These are phyloP conservation scores for Fusarium tuaranense DNA, from an alignment of 2,329 filamentous ascomycete genomes.

Conservation along the genomic window DNA sequence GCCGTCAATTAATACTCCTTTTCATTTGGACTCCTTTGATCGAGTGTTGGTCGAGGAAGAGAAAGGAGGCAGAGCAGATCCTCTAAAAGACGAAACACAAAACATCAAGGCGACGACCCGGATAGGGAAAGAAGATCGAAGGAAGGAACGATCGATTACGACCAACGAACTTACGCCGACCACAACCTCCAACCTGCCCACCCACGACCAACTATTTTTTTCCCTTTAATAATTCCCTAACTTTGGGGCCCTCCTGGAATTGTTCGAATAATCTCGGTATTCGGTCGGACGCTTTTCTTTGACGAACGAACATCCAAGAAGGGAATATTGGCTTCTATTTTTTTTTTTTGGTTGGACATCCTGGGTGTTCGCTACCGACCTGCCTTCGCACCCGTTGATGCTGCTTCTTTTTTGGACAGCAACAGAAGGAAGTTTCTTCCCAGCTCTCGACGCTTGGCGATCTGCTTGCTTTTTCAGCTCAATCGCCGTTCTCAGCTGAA, in stretches of 20 bases:
- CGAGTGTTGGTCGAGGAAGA: slow-evolving; percentile 19
- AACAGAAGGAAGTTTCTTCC: slow-evolving; percentile 4
- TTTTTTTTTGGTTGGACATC: slow-evolving; percentile 4
- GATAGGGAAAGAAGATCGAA: slow-evolving; percentile 13
- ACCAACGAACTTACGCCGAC: slow-evolving; percentile 14
- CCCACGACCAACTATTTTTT: background rate
- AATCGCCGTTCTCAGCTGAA: slow-evolving; percentile 10
- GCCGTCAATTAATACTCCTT: slow-evolving; percentile 4
- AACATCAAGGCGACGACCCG: slow-evolving; percentile 10
- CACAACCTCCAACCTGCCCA: slow-evolving; percentile 1
- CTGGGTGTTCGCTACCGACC: background rate
- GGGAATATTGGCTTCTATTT: background rate
- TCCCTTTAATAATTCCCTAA: slow-evolving; percentile 23
- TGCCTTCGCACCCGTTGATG: background rate
- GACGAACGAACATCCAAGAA: slow-evolving; percentile 12
- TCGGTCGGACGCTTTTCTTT: slow-evolving; percentile 22
- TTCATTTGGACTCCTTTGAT: slow-evolving; percentile 11
- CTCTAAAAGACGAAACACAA: slow-evolving; percentile 19
- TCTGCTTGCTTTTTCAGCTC: slow-evolving; percentile 14
- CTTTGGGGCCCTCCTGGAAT: slow-evolving; percentile 11
- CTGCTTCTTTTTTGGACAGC: slow-evolving; percentile 20
- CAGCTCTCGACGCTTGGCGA: slow-evolving; percentile 6
- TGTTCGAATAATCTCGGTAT: slow-evolving; percentile 22
- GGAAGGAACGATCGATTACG: slow-evolving; percentile 13
- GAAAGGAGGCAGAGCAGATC: slow-evolving; percentile 22